phyloP scores from a whole-genome alignment of 306 rosid species.

The peach (Prunus persica) region Prunus_persica_NCBIv2 NC_034010.1:3222501-3223000 shows the following conservation, averaged over 20 bases:
- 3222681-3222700: background rate
- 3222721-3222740: background rate
- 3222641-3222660: background rate
- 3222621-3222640: background rate
- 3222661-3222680: background rate
- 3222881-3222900: constrained; percentile 76
- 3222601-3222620: background rate
- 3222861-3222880: constrained; percentile 72
- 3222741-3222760: background rate
- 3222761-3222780: background rate
- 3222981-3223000: constrained; percentile 17
- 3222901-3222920: constrained; percentile 85
- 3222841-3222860: background rate
- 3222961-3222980: constrained; percentile 21
- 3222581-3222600: background rate
- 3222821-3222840: background rate
- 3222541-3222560: background rate
- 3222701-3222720: background rate
- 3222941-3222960: constrained; percentile 57
- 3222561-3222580: background rate
- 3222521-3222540: background rate
- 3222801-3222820: background rate
- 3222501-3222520: background rate
- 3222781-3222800: background rate
- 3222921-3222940: constrained; percentile 95